phyloP scores from a whole-genome alignment of 164 flowering plant species.

The Buxus sempervirens region DNA sequence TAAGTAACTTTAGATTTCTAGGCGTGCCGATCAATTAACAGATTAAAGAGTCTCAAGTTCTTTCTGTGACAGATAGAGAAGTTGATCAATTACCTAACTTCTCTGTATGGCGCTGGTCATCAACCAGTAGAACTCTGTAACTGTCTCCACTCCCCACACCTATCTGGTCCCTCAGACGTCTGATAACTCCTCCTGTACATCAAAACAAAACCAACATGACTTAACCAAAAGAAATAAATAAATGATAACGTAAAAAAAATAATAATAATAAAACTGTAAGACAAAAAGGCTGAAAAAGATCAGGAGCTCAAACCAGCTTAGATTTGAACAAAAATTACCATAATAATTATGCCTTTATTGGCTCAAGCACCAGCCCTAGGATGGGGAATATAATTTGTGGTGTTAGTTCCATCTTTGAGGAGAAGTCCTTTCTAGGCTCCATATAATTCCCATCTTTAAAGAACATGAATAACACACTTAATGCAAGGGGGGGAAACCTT shows the following conservation, averaged over 20 bases:
- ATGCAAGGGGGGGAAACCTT: too few relatives aligned
- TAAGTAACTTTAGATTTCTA: neutral
- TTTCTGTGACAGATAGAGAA: neutral
- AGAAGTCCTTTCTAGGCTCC: too few relatives aligned
- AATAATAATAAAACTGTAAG: too few relatives aligned
- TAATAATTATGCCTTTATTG: too few relatives aligned
- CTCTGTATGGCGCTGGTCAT: constrained; percentile 39
- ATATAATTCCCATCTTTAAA: too few relatives aligned
- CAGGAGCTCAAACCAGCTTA: too few relatives aligned
- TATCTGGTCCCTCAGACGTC: constrained; percentile 23
- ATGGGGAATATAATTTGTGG: too few relatives aligned
- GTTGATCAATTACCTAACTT: constrained; percentile 26
- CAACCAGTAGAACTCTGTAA: constrained; percentile 42
- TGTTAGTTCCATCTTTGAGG: too few relatives aligned
- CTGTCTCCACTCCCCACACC: constrained; percentile 36
- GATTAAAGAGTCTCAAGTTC: neutral
- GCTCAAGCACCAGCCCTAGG: too few relatives aligned
- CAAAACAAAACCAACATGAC: neutral
- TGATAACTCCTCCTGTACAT: constrained; percentile 44
- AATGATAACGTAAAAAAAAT: neutral
- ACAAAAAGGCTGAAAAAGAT: too few relatives aligned
- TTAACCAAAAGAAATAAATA: neutral
- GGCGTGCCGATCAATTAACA: neutral
- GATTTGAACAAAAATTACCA: too few relatives aligned
- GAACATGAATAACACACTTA: too few relatives aligned